Evolutionary conservation across 345 rosid genomes (phyloP), one percentile per base, ranked within the genome.

Genomic region (Cardamine chenopodiifolia): DNA sequence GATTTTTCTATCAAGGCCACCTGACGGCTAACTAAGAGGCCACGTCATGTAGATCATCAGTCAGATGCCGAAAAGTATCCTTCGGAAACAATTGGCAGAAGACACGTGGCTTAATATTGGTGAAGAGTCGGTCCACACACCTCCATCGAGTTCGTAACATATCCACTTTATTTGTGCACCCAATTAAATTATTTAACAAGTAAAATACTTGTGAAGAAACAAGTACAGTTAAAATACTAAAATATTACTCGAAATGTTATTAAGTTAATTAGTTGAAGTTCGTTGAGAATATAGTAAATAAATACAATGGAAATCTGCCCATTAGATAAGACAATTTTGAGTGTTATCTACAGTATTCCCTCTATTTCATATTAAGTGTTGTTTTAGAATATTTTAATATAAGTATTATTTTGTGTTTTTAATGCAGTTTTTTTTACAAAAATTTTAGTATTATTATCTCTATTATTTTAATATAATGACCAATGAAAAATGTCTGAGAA

Each of bases 41-140:
- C 79, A 75, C 64, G 39, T 68, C 74, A 75, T 49, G 0, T 4
- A 42, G 29, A 17, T 9, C 11, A 37, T 53, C 28, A 65, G 35
- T 35, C 22, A 19, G 42, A 58, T 48, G 67, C 67, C 72, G 29
- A 66, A 74, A 66, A 66, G 61, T 67, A 49, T 59, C 2, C 0
- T 10, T 50, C 1, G 13, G 23, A 61, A 42, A 61, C 70, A 75
- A 68, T 61, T 61, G 69, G 70, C 49, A 75, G 57, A 6, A 60
- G 79, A 68, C 79, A 68, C 69, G 79, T 68, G 79, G 42, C 63
- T 11, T 23, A 22, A 15, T 8, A 31, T 12, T 1, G 70, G 40
- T 42, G 49, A 53, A 34, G 70, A 76, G 74, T 76, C 79, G 74
- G 74, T 68, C 69, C 28, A 66, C 31, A 62, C 50, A 17, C 66